Evolutionary conservation across 2,329 filamentous ascomycete genomes (phyloP).

Genomic region (Alternaria postmessia): DNA sequence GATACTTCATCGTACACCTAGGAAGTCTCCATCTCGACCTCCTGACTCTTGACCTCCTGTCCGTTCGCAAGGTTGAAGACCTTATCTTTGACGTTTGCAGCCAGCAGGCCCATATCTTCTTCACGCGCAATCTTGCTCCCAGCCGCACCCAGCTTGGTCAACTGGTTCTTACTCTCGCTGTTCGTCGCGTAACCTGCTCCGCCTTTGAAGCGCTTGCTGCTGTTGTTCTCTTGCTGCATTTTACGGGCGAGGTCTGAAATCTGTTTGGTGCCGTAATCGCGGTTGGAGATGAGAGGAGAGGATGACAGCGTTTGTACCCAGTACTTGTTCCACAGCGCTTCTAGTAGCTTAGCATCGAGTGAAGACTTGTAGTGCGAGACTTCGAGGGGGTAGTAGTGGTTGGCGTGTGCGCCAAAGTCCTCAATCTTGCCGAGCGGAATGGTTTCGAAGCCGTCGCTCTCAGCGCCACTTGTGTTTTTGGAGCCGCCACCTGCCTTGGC

Average conservation of each 20-base stretch:
- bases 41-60: constrained; percentile 21
- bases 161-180: constrained; percentile 44
- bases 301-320: constrained; percentile 96
- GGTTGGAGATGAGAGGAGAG: constrained; percentile 87
- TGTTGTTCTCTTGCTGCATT: constrained; percentile 70
- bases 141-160: constrained; percentile 69
- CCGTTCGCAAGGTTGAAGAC: constrained; percentile 57
- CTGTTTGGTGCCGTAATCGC: constrained; percentile 91
- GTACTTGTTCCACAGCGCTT: constrained; percentile 97
- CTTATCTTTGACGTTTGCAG: constrained; percentile 69
- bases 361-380: constrained; percentile 95
- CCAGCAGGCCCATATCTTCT: constrained; percentile 69
- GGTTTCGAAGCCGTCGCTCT: constrained; percentile 72
- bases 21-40: constrained; percentile 43
- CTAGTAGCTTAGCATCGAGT: constrained; percentile 84
- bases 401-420: constrained; percentile 93
- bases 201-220: constrained; percentile 46
- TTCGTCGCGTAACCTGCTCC: constrained; percentile 12
- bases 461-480: constrained; percentile 40
- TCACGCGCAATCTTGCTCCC: constrained; percentile 68
- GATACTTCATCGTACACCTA: neutral
- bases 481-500: constrained; percentile 49
- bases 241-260: constrained; percentile 88
- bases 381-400: constrained; percentile 88
- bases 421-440: constrained; percentile 94